phyloP scores from a whole-genome alignment of 495 filamentous ascomycete genomes.

The Neurospora terricola region DNA sequence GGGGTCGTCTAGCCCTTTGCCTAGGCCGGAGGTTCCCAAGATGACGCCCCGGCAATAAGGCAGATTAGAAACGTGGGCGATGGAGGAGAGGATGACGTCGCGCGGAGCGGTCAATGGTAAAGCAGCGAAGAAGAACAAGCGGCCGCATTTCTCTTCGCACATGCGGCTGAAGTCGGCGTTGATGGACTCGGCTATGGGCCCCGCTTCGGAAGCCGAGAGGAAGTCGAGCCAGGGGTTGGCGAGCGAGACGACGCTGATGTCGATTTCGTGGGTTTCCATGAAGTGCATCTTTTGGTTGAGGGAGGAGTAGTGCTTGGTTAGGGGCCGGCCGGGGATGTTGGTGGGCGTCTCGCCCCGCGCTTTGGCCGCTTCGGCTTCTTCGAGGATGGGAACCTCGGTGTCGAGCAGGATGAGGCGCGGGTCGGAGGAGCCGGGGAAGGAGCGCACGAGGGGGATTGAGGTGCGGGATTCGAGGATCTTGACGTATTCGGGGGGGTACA shows the following conservation, averaged over 20 bases:
- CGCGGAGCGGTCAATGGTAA: constrained; percentile 64
- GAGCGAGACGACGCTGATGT: constrained; percentile 75
- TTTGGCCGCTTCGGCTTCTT: constrained; percentile 28
- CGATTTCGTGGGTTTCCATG: constrained; percentile 77
- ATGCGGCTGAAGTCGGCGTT: constrained; percentile 68
- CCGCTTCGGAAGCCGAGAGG: constrained; percentile 51
- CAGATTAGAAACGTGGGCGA: constrained; percentile 48
- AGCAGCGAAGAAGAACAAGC: constrained; percentile 72
- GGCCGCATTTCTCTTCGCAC: constrained; percentile 47
- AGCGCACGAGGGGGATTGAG: constrained; percentile 72
- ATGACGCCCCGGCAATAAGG: constrained; percentile 73
- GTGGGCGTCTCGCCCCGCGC: neutral
- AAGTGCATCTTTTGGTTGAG: constrained; percentile 68
- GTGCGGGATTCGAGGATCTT: constrained; percentile 64
- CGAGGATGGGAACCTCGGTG: constrained; percentile 49
- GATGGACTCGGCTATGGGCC: constrained; percentile 49
- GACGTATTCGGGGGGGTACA: constrained; percentile 83
- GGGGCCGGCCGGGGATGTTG: constrained; percentile 52
- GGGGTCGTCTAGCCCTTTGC: constrained; percentile 72
- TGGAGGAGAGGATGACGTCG: constrained; percentile 51
- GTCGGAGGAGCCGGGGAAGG: constrained; percentile 44
- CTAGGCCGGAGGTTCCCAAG: constrained; percentile 77
- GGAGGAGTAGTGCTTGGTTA: constrained; percentile 65
- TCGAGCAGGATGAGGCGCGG: constrained; percentile 76
- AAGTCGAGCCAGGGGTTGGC: constrained; percentile 98